Base-by-base conservation (phyloP, 805 yeast genomes). In the Debaryomyces tyrocola region DNA sequence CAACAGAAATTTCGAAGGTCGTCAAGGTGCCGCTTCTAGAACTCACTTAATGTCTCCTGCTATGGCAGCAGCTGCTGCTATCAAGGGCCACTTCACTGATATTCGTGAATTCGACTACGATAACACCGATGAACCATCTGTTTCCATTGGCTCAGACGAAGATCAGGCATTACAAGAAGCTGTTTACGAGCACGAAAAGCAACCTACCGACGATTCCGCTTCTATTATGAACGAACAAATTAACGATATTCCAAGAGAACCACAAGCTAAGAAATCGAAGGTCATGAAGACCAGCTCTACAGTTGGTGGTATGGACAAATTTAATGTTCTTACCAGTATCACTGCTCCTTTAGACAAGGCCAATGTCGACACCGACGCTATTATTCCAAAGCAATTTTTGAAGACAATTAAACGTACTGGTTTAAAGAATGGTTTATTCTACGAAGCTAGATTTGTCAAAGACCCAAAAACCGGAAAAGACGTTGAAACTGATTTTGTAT, bases 41-140 rank as follows among this genome's bases (percentile, higher is more conserved):
- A 94, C 99, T 15, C 99, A 94, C 67, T 80, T 94, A 64, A 90
- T 92, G 96, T 89, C 97, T 11, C 99, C 99, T 34, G 96, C 96
- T 18, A 94, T 94, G 99, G 99, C 99, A 40, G 99, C 99, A 28
- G 97, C 98, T 17, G 98, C 99, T 15, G 97, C 91, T 59, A 84
- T 94, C 56, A 80, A 79, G 46, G 99, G 99, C 56, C 90, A 85
- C 62, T 84, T 94, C 60, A 79, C 87, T 39, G 99, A 94, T 64
- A 91, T 91, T 58, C 85, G 99, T 72, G 85, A 88, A 46, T 88
- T 79, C 67, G 73, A 82, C 49, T 86, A 81, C 69, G 73, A 77
- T 51, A 78, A 72, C 37, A 60, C 77, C 52, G 80, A 78, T 54
- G 85, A 82, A 58, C 84, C 95, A 50, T 74, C 81, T 50, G 70